Percentiles rank a stretch among this genome's conserved stretches.
Evolutionary conservation across 129 eudicot species (phyloP).

Genomic region (Pulicaria dysenterica): DNA sequence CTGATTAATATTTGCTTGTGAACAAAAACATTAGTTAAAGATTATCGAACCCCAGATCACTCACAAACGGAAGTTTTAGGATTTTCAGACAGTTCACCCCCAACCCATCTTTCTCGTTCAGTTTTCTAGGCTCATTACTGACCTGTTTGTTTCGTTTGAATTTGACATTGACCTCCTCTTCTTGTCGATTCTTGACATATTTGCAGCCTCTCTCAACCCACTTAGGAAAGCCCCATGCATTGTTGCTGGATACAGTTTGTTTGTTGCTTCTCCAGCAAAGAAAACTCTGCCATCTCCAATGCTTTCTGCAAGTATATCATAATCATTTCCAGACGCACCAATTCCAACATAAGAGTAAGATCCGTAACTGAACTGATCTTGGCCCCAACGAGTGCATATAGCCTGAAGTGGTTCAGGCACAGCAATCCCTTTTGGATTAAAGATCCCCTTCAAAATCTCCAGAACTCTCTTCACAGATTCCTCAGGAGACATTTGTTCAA

Average conservation of each 20-base stretch:
- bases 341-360: slow-evolving; percentile 93
- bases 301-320: slow-evolving; percentile 88
- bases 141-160: slow-evolving; percentile 16
- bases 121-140: slow-evolving; percentile 28
- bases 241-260: slow-evolving; percentile 94
- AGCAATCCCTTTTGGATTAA: slow-evolving; percentile 90
- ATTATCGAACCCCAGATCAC: slow-evolving; percentile 28
- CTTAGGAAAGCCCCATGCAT: slow-evolving; percentile 99
- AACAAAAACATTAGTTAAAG: slow-evolving; percentile 49
- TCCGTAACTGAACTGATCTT: slow-evolving; percentile 79
- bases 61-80: slow-evolving; percentile 29
- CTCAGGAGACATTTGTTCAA: slow-evolving; percentile 72
- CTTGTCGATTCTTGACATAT: slow-evolving; percentile 67
- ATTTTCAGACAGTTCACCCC: slow-evolving; percentile 30
- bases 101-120: slow-evolving; percentile 36
- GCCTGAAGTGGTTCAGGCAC: slow-evolving; percentile 94
- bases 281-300: slow-evolving; percentile 79
- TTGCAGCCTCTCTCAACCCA: slow-evolving; percentile 99
- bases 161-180: slow-evolving; percentile 36
- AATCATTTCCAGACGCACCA: slow-evolving; percentile 95
- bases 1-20: slow-evolving; percentile 27
- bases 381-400: slow-evolving; percentile 98
- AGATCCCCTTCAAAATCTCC: slow-evolving; percentile 83
- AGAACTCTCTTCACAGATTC: slow-evolving; percentile 76
- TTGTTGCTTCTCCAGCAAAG: slow-evolving; percentile 98